Base-by-base conservation (phyloP, 768 basidiomycete genomes). In the Phanerochaete sordida region DNA sequence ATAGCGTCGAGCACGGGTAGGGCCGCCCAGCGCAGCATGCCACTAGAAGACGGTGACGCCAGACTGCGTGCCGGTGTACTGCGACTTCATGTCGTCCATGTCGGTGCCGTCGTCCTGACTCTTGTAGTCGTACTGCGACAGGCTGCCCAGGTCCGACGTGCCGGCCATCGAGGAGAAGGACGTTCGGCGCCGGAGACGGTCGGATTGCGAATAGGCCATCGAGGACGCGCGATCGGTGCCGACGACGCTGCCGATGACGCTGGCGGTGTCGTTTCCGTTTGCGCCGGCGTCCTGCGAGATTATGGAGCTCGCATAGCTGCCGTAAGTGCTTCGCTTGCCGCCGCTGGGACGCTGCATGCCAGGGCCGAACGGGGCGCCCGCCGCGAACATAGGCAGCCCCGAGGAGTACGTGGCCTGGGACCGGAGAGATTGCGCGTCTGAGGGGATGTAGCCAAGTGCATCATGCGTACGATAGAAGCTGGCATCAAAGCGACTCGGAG, bases 321-420 rank as follows among this genome's bases (percentile, higher is more conserved):
- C 79, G 67, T 93, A 90, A 28, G 82, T 79, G 74, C 88, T 88
- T 62, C 90, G 86, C 72, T 93, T 94, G 4, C 81, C 81, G 39
- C 83, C 85, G 45, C 77, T 78, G 19, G 83, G 83, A 26, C 91
- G 84, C 59, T 85, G 82, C 53, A 85, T 75, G 13, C 83, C 83
- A 50, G 86, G 79, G 48, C 88, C 85, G 68, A 89, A 92, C 12
- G 87, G 86, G 49, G 87, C 84, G 64, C 81, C 81, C 53, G 84
- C 80, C 16, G 77, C 72, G 68, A 95, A 95, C 81, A 91, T 84
- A 16, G 94, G 95, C 30, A 96, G 77, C 26, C 93, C 92, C 11
- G 95, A 94, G 1, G 95, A 91, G 70, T 97, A 95, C 0, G 93
- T 95, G 0, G 96, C 95, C 73, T 99, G 97, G 1, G 96, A 98